Percentiles rank a stretch among this genome's conserved stretches.
Conservation (phyloP, 2,329 filamentous ascomycete genomes). For the Exophiala lecanii-corni region DNA sequence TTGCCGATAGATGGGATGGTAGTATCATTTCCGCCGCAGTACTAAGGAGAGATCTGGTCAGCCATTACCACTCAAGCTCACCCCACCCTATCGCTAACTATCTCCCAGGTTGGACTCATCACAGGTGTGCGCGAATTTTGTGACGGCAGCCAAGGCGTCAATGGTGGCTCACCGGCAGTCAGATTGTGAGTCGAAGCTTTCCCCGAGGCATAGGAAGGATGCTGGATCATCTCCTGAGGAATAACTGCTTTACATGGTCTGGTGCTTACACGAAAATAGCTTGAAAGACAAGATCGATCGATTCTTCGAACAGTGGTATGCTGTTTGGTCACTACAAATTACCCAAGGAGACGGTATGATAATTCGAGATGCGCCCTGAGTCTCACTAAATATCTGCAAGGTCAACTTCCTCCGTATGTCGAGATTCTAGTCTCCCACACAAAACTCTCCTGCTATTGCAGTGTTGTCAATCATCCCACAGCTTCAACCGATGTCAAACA, state of each 20-base stretch:
- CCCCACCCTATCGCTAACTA: conserved; percentile 2
- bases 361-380: neutral
- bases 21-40: conserved; percentile 69
- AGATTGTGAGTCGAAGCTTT: conserved; percentile 9
- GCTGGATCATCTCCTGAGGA: neutral
- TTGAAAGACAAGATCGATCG: conserved; percentile 55
- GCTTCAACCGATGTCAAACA: conserved; percentile 66
- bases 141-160: conserved; percentile 33
- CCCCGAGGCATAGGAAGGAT: too few species aligned
- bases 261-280: too few species aligned
- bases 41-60: conserved; percentile 60
- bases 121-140: conserved; percentile 34
- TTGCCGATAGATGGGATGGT: conserved; percentile 63
- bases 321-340: conserved; percentile 57
- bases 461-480: conserved; percentile 69
- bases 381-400: neutral
- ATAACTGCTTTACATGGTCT: too few species aligned
- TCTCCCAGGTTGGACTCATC: conserved; percentile 26
- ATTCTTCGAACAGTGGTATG: conserved; percentile 63
- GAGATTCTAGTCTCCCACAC: conserved; percentile 71
- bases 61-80: neutral
- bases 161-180: conserved; percentile 33
- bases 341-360: conserved; percentile 48
- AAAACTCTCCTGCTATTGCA: conserved; percentile 67
- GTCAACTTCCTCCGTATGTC: conserved; percentile 62